A percentile compares a stretch with the other conserved stretches of the same genome.
Evolutionary conservation across 257 asterid genomes (phyloP).

Genomic region (Thymus mandschuricus): DNA sequence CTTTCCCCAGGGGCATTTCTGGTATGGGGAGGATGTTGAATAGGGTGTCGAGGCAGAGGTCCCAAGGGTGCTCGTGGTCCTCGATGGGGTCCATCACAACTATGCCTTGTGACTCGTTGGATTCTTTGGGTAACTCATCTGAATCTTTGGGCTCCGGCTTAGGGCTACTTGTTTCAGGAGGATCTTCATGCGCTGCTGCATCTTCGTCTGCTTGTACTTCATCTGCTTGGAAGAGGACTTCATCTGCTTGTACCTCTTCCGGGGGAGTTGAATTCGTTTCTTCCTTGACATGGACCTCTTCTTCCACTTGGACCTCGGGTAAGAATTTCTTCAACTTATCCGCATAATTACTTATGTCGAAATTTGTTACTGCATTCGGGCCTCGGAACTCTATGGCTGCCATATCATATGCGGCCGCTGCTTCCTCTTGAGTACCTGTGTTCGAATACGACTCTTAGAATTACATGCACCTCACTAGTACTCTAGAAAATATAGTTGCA

Average conservation of each 20-base stretch:
- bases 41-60: constrained; percentile 53
- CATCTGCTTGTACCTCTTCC: not conserved
- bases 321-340: constrained; percentile 45
- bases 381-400: constrained; percentile 88
- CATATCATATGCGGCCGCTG: constrained; percentile 84
- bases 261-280: constrained; percentile 24
- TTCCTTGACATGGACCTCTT: constrained; percentile 36
- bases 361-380: constrained; percentile 78
- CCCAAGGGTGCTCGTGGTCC: constrained; percentile 71
- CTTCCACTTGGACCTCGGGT: constrained; percentile 35
- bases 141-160: constrained; percentile 36
- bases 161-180: constrained; percentile 28
- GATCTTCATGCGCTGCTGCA: constrained; percentile 26
- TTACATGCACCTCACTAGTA: too few species aligned
- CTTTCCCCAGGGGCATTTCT: constrained; percentile 48
- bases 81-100: constrained; percentile 43
- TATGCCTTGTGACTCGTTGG: constrained; percentile 32
- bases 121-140: constrained; percentile 8
- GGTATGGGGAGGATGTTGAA: constrained; percentile 50
- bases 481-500: not conserved
- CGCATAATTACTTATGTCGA: constrained; percentile 70
- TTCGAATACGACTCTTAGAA: not conserved
- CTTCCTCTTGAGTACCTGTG: constrained; percentile 87
- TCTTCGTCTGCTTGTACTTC: constrained; percentile 25
- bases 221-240: not conserved